A percentile compares a stretch with the other conserved stretches of the same genome.
Evolutionary conservation across 345 rosid genomes (phyloP).

Genomic region (Populus davidiana): DNA sequence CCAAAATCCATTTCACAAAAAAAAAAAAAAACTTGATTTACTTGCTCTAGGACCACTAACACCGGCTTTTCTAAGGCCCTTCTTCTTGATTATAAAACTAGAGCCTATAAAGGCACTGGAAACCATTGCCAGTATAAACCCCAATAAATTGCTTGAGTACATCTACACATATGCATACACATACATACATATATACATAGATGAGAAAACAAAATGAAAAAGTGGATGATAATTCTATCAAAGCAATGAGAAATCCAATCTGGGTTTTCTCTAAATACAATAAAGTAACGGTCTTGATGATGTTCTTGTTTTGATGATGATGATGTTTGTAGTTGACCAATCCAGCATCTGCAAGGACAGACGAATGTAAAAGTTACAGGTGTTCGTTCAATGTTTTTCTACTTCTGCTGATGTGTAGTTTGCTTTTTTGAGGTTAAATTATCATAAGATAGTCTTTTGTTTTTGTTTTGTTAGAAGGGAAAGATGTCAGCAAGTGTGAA

Average conservation of each 20-base stretch:
- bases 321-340: not conserved
- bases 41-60: conserved; percentile 66
- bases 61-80: conserved; percentile 64
- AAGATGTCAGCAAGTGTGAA: not conserved
- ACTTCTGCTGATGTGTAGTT: not conserved
- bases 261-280: not conserved
- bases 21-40: conserved; percentile 4
- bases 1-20: not conserved
- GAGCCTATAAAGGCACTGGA: conserved; percentile 81
- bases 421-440: not conserved
- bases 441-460: not conserved
- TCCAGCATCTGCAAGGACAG: not conserved
- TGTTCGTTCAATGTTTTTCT: not conserved
- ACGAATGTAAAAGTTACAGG: not conserved
- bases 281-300: not conserved
- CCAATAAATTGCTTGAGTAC: conserved; percentile 71
- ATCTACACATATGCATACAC: conserved; percentile 26
- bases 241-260: not conserved
- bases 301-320: not conserved
- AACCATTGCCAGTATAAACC: conserved; percentile 59
- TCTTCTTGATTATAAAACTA: conserved; percentile 85
- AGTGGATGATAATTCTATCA: not conserved
- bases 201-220: not conserved
- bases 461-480: not conserved
- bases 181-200: not conserved